Conservation (phyloP, 169 alveolate species). For the Perkinsus chesapeaki region DNA sequence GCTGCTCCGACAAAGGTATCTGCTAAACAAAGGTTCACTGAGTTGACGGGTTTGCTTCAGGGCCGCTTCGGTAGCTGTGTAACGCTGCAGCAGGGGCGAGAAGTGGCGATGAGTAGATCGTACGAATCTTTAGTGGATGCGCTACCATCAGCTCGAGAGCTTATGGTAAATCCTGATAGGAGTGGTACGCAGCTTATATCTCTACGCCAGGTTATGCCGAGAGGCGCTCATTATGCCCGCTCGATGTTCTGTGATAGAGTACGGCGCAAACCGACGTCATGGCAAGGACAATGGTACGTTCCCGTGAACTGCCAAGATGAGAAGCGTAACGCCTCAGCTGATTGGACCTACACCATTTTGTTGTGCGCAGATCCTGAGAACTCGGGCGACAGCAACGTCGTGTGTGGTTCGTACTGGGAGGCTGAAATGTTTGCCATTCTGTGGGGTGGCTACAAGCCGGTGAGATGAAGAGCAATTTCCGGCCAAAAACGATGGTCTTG, state of each 20-base stretch:
- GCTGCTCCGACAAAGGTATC: not conserved
- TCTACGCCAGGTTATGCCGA: not conserved
- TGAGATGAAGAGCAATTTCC: no score
- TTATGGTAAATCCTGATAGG: not conserved
- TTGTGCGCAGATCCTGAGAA: not conserved
- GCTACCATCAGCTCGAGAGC: not conserved
- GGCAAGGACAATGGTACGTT: not conserved
- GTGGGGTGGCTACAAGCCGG: no score
- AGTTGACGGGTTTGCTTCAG: not conserved
- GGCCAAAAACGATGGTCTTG: no score
- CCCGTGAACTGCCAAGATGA: not conserved
- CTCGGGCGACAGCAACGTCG: not conserved
- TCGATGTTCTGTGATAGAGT: not conserved
- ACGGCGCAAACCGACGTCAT: not conserved
- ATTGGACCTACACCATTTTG: no score
- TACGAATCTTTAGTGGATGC: not conserved
- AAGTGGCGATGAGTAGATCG: not conserved
- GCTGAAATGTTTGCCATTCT: no score
- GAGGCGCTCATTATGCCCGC: not conserved
- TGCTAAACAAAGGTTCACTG: not conserved
- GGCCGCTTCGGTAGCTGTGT: not conserved
- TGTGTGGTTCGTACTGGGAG: not conserved
- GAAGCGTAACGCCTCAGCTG: not conserved
- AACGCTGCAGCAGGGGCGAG: not conserved
- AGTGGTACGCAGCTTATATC: not conserved